phyloP scores from a whole-genome alignment of 2,329 filamentous ascomycete genomes.

The Dendrostoma leiphaemia region DNA sequence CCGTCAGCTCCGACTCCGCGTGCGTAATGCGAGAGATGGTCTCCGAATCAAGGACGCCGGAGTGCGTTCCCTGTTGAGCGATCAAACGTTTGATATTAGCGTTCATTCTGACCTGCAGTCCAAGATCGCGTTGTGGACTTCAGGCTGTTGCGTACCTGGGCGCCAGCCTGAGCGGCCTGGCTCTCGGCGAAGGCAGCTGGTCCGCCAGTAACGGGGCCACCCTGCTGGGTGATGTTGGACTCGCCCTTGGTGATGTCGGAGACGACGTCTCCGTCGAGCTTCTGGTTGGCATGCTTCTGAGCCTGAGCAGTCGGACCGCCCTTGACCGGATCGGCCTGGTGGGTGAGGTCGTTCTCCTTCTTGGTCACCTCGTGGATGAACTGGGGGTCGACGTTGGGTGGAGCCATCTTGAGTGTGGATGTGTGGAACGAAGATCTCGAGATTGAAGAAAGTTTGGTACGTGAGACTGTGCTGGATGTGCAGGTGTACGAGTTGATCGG shows the following conservation, averaged over 20 bases:
- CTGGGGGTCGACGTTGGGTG: constrained; percentile 22
- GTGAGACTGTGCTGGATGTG: background rate
- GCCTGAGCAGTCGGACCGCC: constrained; percentile 38
- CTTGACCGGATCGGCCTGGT: constrained; percentile 30
- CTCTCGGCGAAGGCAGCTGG: constrained; percentile 35
- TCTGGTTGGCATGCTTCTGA: constrained; percentile 32
- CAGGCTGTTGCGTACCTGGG: background rate
- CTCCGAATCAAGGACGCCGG: constrained; percentile 23
- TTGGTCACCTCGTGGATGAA: constrained; percentile 39
- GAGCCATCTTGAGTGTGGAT: constrained; percentile 17
- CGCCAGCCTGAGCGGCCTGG: constrained; percentile 10
- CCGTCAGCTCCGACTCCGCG: constrained; percentile 37
- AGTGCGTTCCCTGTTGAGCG: constrained; percentile 13
- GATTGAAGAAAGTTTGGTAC: background rate
- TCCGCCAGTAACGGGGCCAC: constrained; percentile 29
- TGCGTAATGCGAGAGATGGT: constrained; percentile 39
- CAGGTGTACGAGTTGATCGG: background rate
- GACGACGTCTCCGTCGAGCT: constrained; percentile 30
- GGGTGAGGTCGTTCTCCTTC: constrained; percentile 37
- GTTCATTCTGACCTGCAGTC: too few species aligned
- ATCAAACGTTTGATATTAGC: too few species aligned
- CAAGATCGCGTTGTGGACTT: background rate
- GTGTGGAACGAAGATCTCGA: constrained; percentile 8
- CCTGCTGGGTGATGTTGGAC: constrained; percentile 32
- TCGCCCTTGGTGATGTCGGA: constrained; percentile 39